Percentiles rank a stretch among this genome's conserved stretches.
These are phyloP conservation scores for Beauveria medogensis DNA, from an alignment of 2,329 filamentous ascomycete genomes.

Conservation along the genomic window DNA sequence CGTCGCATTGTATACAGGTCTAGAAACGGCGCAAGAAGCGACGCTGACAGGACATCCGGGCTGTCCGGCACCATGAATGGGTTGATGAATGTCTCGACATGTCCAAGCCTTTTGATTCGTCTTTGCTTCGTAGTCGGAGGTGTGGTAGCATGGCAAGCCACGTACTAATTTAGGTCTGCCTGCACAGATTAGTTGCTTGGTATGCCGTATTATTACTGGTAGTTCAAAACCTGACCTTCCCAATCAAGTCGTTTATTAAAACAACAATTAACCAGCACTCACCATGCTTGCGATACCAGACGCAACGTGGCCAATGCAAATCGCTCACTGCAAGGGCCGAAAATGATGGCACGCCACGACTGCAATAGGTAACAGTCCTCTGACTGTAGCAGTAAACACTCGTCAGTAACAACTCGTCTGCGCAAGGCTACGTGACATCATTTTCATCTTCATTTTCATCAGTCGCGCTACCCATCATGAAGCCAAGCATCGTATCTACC, in stretches of 20 bases:
- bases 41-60: background rate
- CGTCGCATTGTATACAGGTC: background rate
- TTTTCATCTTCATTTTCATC: background rate
- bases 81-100: conserved; percentile 1
- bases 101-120: background rate
- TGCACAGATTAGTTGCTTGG: too few species aligned
- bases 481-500: background rate
- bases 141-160: background rate
- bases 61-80: background rate
- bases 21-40: background rate
- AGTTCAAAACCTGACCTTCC: background rate
- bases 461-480: background rate
- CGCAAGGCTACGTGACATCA: conserved; percentile 4
- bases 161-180: background rate
- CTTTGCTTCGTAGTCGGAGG: background rate
- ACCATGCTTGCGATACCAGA: background rate
- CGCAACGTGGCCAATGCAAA: conserved; percentile 8
- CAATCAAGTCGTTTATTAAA: background rate
- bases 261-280: background rate
- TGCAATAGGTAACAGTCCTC: background rate
- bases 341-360: background rate
- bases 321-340: background rate
- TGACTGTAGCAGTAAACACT: background rate
- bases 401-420: background rate
- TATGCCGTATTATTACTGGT: background rate